phyloP scores from a whole-genome alignment of 148 eudicot species.

The Persicaria maculosa region DNA sequence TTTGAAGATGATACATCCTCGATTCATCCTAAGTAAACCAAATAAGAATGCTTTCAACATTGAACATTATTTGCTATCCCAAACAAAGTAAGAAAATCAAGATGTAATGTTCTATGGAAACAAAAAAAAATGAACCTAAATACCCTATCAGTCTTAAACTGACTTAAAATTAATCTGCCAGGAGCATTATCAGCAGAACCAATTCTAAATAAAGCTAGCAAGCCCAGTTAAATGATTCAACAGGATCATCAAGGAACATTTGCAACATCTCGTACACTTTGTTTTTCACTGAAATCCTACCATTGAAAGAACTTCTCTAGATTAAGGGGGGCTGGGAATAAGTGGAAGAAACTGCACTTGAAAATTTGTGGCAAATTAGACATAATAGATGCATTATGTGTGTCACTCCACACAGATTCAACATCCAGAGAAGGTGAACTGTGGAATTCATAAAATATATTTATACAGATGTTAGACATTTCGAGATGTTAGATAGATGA shows the following conservation, averaged over 20 bases:
- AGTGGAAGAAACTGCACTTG: conserved; percentile 33
- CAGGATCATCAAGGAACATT: not conserved
- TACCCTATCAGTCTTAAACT: not conserved
- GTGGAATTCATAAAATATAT: too few species aligned
- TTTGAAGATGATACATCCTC: not conserved
- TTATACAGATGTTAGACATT: too few species aligned
- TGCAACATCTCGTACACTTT: not conserved
- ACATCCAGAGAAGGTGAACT: too few species aligned
- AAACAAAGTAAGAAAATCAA: not conserved
- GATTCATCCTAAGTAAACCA: not conserved
- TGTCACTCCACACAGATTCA: too few species aligned
- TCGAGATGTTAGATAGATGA: too few species aligned
- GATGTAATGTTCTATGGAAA: not conserved
- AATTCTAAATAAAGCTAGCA: not conserved
- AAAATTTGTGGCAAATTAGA: conserved; percentile 35
- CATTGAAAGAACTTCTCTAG: not conserved
- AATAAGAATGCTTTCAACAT: not conserved
- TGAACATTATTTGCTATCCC: not conserved
- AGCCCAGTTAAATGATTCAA: too few species aligned
- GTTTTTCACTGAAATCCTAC: not conserved
- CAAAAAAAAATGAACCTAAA: not conserved
- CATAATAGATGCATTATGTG: too few species aligned
- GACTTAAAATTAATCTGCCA: not conserved
- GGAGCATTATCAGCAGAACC: not conserved
- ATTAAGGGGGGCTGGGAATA: not conserved